phyloP scores from a whole-genome alignment of 1,284 basidiomycete species.

The Trichosporon sp. region DNA sequence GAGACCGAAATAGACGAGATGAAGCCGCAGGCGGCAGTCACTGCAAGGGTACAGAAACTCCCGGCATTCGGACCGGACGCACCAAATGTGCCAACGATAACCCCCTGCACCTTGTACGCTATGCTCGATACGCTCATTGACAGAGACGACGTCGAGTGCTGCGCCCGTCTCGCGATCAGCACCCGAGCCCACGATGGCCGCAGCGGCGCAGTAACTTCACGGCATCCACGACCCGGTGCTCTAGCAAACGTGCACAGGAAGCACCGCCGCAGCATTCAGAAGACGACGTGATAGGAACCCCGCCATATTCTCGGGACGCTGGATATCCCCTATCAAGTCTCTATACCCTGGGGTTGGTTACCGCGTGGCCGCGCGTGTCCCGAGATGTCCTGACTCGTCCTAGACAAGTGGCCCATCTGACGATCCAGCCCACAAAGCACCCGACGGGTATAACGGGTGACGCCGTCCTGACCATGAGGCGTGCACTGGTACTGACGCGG shows the following conservation, averaged over 20 bases:
- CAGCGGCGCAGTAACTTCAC: not conserved
- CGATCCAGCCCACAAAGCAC: not conserved
- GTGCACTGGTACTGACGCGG: too few species aligned
- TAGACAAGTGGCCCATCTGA: not conserved
- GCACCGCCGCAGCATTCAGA: not conserved
- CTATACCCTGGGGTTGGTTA: not conserved
- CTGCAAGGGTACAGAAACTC: not conserved
- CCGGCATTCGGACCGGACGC: not conserved
- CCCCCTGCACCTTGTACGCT: too few species aligned
- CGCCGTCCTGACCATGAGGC: not conserved
- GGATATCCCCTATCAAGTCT: not conserved
- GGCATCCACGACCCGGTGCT: not conserved
- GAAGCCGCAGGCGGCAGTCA: not conserved
- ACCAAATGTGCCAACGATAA: too few species aligned
- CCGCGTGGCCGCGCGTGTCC: too few species aligned
- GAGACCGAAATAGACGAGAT: conserved; percentile 4
- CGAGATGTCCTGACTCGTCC: not conserved
- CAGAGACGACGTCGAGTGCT: not conserved
- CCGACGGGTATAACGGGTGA: conserved; percentile 7
- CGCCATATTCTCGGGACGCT: not conserved
- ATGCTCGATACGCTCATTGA: not conserved
- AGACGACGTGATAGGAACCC: not conserved
- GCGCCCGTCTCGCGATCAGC: not conserved
- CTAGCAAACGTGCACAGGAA: not conserved
- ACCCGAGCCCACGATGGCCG: not conserved